Conservation (phyloP, 164 flowering plant species). For the Paratinospora sagittata region DNA sequence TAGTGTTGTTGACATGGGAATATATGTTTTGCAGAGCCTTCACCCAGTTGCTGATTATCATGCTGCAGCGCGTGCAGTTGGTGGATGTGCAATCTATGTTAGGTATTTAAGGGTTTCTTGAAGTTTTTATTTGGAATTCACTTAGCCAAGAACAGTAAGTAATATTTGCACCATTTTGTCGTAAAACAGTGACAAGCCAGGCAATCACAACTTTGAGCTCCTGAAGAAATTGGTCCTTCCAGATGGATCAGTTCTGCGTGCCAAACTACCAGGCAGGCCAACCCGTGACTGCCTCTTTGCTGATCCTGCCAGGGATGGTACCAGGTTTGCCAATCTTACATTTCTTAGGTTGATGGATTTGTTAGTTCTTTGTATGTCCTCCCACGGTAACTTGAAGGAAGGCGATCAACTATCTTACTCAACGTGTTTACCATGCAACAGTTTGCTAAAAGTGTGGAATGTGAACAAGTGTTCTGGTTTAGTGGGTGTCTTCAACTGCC, state of each 20-base stretch:
- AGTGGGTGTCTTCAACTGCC: constrained; percentile 96
- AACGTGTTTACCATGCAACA: constrained; percentile 24
- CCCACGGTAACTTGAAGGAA: no score
- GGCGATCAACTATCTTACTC: no score
- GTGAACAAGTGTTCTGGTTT: constrained; percentile 78
- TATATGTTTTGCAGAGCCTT: constrained; percentile 55
- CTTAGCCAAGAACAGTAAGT: neutral
- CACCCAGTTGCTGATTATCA: constrained; percentile 97
- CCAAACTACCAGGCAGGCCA: constrained; percentile 86
- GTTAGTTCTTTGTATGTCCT: neutral
- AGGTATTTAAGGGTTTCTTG: constrained; percentile 39
- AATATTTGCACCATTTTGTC: neutral
- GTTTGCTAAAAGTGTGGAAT: constrained; percentile 93
- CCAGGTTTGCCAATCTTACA: constrained; percentile 38
- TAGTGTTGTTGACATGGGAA: neutral
- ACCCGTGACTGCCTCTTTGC: constrained; percentile 79
- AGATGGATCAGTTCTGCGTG: constrained; percentile 97
- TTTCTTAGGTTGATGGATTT: neutral
- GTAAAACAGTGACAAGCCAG: constrained; percentile 55
- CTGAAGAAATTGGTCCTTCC: constrained; percentile 86
- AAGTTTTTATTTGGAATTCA: neutral
- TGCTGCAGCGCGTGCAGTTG: constrained; percentile 92
- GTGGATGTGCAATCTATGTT: constrained; percentile 94
- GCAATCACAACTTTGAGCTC: constrained; percentile 76
- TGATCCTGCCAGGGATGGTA: constrained; percentile 95